Evolutionary conservation across 169 alveolate genomes (phyloP).

Genomic region (Plasmodium coatneyi): DNA sequence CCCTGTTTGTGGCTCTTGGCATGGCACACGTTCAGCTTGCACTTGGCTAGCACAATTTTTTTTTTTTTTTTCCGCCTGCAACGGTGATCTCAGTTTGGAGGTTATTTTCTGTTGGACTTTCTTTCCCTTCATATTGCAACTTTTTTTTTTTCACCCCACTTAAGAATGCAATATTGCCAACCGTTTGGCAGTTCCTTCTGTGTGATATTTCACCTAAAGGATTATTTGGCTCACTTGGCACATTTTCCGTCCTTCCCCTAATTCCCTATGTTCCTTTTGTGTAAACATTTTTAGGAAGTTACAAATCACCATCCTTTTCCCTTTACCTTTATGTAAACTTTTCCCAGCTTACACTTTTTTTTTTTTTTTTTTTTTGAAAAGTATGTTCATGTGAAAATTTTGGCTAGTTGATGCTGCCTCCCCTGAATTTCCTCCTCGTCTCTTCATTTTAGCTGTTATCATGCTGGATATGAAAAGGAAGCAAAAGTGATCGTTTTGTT

Average conservation of each 20-base stretch:
- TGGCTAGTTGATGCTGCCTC: background rate
- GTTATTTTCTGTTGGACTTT: background rate
- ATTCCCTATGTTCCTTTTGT: background rate
- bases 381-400: background rate
- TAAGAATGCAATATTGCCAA: background rate
- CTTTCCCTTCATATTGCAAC: background rate
- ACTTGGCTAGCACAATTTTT: background rate
- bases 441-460: background rate
- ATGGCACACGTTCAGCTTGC: background rate
- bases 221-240: background rate
- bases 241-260: background rate
- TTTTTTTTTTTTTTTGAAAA: background rate
- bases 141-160: background rate
- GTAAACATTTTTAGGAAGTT: background rate
- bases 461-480: background rate
- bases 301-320: background rate
- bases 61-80: background rate
- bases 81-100: background rate
- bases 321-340: background rate
- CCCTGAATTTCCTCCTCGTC: background rate
- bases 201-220: background rate
- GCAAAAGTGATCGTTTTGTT: background rate
- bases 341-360: background rate
- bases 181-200: background rate
- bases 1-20: background rate